Evolutionary conservation across 1,139 yeast species (phyloP), one percentile per base, ranked within the genome.

Genomic region (Debaryomyces coudertii): DNA sequence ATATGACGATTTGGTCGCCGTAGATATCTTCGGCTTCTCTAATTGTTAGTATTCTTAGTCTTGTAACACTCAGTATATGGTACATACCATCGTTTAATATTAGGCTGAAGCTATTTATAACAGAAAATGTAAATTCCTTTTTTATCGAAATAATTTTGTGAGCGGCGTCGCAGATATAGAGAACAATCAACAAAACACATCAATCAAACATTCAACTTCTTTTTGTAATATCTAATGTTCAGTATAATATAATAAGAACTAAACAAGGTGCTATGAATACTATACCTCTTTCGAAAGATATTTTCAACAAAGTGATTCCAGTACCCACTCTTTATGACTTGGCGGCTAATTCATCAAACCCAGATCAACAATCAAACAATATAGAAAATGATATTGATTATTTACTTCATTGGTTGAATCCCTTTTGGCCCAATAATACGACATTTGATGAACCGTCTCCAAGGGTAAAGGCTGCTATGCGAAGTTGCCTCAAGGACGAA

Each of bases 331-430:
- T 66, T n/a, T 49, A 53, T 22, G 67, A 66, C 47, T 52, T 66
- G 20, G 53, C 61, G 4, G 49, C 53, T 15, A 52, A 56, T 16
- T 34, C 55, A 2, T 50, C 55, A 5, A 40, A 24, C 8, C 4
- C 29, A 35, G 18, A 35, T 40, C 35, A 22, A 35, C 34, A 22
- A 20, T 20, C 18, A n/a, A 55, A 58, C 12, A 77, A 74, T 30
- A 57, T 68, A n/a, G 79, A 75, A 49, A 74, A 72, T 51, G 80
- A 76, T 50, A 59, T 73, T 9, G 65, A 66, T 28, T 61, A 68
- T 33, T 58, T 75, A 8, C 60, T 76, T 8, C 56, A 71, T 43
- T 75, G 77, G 77, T 60, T 75, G 29, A 57, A 57, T 43, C 73
- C 76, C 4, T 66, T 52, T 44, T 64, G 62, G 46, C 69, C 71